Conservation (phyloP, 306 rosid genomes). For the Cercis canadensis region DNA sequence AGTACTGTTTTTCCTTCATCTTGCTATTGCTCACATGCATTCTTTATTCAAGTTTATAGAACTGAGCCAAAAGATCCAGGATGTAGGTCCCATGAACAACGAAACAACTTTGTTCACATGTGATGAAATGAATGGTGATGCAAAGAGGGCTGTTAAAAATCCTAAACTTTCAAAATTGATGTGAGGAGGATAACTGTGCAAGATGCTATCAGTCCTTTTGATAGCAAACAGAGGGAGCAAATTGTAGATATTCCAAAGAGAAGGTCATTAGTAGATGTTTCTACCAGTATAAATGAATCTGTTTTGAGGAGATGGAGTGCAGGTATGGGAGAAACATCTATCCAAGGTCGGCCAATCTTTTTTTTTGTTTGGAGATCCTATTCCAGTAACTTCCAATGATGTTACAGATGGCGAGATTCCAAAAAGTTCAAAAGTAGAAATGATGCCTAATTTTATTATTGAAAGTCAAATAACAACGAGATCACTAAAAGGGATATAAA, state of each 20-base stretch:
- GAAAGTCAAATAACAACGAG: too few species aligned
- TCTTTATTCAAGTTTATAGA: slow-evolving; percentile 59
- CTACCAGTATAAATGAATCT: too few species aligned
- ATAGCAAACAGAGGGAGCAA: slow-evolving; percentile 85
- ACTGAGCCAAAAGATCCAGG: slow-evolving; percentile 48
- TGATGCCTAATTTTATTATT: too few species aligned
- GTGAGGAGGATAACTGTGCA: slow-evolving; percentile 89
- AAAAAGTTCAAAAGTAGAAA: too few species aligned
- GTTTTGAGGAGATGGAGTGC: too few species aligned
- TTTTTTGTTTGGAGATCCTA: too few species aligned
- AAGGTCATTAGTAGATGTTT: slow-evolving; percentile 66
- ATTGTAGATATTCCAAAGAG: slow-evolving; percentile 59
- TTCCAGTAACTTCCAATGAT: too few species aligned
- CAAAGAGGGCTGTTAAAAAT: slow-evolving; percentile 37
- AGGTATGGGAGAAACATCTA: too few species aligned
- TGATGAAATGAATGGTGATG: slow-evolving; percentile 41
- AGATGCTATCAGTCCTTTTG: slow-evolving; percentile 90
- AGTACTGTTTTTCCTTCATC: slow-evolving; percentile 20
- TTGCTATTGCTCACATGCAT: slow-evolving; percentile 58
- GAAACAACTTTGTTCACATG: slow-evolving; percentile 42
- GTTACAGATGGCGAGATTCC: too few species aligned
- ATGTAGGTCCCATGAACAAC: slow-evolving; percentile 38
- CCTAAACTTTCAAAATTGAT: slow-evolving; percentile 59
- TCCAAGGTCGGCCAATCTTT: too few species aligned
- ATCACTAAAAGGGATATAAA: too few species aligned